Percentiles rank a stretch among this genome's conserved stretches.
These are phyloP conservation scores for Globisporangium nagaii DNA, from an alignment of 352 stramenopile species.

Conservation along the genomic window DNA sequence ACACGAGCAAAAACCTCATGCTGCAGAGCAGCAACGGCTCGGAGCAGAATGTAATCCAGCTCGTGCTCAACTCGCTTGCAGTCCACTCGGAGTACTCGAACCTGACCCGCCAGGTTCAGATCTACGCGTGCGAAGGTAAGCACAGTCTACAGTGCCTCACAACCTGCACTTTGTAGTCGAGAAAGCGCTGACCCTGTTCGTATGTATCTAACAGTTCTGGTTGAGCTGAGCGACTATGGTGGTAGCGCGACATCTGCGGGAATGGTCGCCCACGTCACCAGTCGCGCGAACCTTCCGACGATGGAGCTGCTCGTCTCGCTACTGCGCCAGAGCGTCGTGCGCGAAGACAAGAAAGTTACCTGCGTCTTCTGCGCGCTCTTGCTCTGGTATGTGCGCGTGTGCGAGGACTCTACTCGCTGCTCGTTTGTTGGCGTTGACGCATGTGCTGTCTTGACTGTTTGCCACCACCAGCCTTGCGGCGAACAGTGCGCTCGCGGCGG, in stretches of 20 bases:
- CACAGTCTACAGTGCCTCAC: neutral
- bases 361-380: slow-evolving; percentile 58
- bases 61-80: slow-evolving; percentile 43
- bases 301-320: slow-evolving; percentile 43
- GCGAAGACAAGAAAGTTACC: slow-evolving; percentile 72
- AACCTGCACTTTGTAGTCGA: no score
- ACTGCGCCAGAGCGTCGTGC: slow-evolving; percentile 45
- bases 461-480: slow-evolving; percentile 31
- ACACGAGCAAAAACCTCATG: slow-evolving; percentile 57
- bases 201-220: slow-evolving; percentile 45
- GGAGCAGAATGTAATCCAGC: slow-evolving; percentile 29
- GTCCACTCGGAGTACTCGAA: slow-evolving; percentile 65
- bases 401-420: no score
- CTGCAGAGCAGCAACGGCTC: slow-evolving; percentile 18
- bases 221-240: slow-evolving; percentile 56
- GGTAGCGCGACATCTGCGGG: slow-evolving; percentile 24
- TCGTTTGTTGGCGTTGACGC: no score
- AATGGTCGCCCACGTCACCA: slow-evolving; percentile 24
- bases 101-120: slow-evolving; percentile 70
- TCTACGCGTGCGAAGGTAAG: slow-evolving; percentile 72
- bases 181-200: no score
- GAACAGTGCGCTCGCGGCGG: slow-evolving; percentile 34
- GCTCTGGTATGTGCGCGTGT: slow-evolving; percentile 50
- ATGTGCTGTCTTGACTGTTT: neutral
- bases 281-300: slow-evolving; percentile 12